These are phyloP conservation scores for Stygiomarasmius scandens DNA, from an alignment of 1,284 basidiomycete species.

Conservation along the genomic window DNA sequence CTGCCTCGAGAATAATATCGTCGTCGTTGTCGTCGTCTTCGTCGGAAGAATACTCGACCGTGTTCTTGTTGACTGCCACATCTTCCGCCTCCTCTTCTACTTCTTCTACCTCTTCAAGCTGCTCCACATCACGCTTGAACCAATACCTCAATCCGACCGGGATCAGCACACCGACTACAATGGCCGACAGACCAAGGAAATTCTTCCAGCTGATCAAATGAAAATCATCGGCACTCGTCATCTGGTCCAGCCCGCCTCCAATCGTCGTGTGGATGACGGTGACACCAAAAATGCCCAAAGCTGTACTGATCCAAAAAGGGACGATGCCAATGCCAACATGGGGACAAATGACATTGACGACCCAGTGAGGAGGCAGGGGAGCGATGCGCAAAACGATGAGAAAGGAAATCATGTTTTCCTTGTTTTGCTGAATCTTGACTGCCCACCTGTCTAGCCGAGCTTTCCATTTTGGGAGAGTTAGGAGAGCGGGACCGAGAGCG, in stretches of 20 bases:
- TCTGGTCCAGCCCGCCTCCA: slow-evolving; percentile 90
- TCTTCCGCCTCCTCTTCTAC: slow-evolving; percentile 18
- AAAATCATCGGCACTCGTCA: slow-evolving; percentile 93
- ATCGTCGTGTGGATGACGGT: slow-evolving; percentile 96
- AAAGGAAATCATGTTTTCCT: slow-evolving; percentile 84
- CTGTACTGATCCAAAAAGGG: slow-evolving; percentile 90
- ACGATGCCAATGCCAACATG: slow-evolving; percentile 88
- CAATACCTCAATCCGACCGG: slow-evolving; percentile 86
- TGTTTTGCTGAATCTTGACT: slow-evolving; percentile 69
- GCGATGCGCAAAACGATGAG: slow-evolving; percentile 93
- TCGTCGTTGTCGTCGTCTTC: slow-evolving; percentile 50
- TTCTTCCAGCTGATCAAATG: slow-evolving; percentile 89
- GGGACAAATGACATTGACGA: slow-evolving; percentile 91
- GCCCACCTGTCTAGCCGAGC: slow-evolving; percentile 82
- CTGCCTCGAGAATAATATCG: slow-evolving; percentile 70
- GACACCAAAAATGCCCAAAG: slow-evolving; percentile 90
- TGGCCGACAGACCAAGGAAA: slow-evolving; percentile 79
- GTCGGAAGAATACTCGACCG: slow-evolving; percentile 31
- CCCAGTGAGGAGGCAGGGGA: slow-evolving; percentile 96
- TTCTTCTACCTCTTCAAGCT: slow-evolving; percentile 42
- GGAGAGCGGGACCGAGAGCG: slow-evolving; percentile 86
- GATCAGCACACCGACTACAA: slow-evolving; percentile 88
- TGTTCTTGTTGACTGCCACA: slow-evolving; percentile 34
- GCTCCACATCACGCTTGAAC: slow-evolving; percentile 61
- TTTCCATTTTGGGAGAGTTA: slow-evolving; percentile 85